Percentiles rank a stretch among this genome's conserved stretches.
These are phyloP conservation scores for Amborella trichopoda DNA, from an alignment of 164 flowering plant genomes.

Conservation along the genomic window DNA sequence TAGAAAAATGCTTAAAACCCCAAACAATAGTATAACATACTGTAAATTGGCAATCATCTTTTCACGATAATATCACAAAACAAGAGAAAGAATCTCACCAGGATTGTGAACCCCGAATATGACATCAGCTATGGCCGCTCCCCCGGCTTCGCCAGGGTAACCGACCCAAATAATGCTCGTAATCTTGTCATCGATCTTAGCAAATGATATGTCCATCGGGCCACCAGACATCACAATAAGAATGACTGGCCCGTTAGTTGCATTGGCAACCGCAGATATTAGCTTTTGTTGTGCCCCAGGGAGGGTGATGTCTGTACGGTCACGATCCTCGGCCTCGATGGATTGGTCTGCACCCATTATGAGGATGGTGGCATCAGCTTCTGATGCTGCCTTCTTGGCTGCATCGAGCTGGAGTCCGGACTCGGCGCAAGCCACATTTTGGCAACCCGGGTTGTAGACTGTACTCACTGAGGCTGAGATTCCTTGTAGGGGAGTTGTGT, in stretches of 20 bases:
- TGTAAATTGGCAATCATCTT: no score
- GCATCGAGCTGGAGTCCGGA: conserved; percentile 29
- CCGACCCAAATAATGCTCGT: conserved; percentile 95
- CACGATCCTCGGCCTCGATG: conserved; percentile 60
- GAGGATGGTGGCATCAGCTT: conserved; percentile 70
- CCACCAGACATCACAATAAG: conserved; percentile 89
- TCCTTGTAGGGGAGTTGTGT: conserved; percentile 77
- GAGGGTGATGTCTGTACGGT: conserved; percentile 45
- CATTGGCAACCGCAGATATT: conserved; percentile 48
- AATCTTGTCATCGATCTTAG: conserved; percentile 41
- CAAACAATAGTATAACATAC: no score
- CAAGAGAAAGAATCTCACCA: conserved; percentile 28
- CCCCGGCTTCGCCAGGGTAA: conserved; percentile 98
- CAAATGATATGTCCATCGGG: conserved; percentile 67
- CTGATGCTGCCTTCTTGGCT: conserved; percentile 53
- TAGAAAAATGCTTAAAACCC: no score
- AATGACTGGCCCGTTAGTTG: conserved; percentile 70
- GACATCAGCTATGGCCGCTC: conserved; percentile 84
- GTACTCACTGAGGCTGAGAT: conserved; percentile 36
- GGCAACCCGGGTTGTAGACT: conserved; percentile 46
- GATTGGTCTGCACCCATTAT: conserved; percentile 74
- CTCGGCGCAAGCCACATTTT: conserved; percentile 36
- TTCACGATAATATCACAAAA: no score
- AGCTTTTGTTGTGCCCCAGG: conserved; percentile 69
- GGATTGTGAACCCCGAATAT: conserved; percentile 74